Evolutionary conservation across 2,329 filamentous ascomycete species (phyloP).

Genomic region (Claviceps lovelessii): DNA sequence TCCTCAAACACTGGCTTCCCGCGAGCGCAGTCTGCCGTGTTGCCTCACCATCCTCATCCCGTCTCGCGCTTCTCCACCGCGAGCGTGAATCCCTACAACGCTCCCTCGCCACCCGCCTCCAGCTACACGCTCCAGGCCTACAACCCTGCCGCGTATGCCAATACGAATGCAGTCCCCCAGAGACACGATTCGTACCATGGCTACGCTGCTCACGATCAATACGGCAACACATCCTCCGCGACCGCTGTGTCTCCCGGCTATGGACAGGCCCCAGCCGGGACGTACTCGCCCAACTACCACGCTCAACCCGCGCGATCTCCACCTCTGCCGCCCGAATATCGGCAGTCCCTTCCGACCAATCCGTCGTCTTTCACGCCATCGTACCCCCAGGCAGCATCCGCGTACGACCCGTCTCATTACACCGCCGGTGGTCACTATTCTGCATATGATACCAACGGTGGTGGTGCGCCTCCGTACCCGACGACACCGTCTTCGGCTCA

Average conservation of each 20-base stretch:
- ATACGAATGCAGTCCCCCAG: conserved; percentile 28
- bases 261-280: conserved; percentile 24
- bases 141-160: conserved; percentile 46
- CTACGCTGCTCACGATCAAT: conserved; percentile 27
- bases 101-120: conserved; percentile 23
- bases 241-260: conserved; percentile 23
- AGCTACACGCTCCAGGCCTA: conserved; percentile 39
- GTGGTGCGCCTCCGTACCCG: conserved; percentile 20
- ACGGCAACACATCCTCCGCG: conserved; percentile 25
- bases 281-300: conserved; percentile 14
- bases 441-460: conserved; percentile 9
- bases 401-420: conserved; percentile 24
- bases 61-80: conserved; percentile 24
- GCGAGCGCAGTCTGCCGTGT: conserved; percentile 36
- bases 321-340: conserved; percentile 23
- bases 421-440: conserved; percentile 15
- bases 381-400: conserved; percentile 13
- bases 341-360: conserved; percentile 24
- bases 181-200: conserved; percentile 37
- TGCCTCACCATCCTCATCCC: conserved; percentile 35
- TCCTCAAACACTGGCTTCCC: conserved; percentile 13
- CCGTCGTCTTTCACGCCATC: conserved; percentile 16
- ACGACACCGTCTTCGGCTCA: conserved; percentile 7
- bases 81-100: conserved; percentile 15
- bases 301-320: conserved; percentile 14